These are phyloP conservation scores for Claviceps pazoutovae DNA, from an alignment of 2,329 filamentous ascomycete genomes.

Conservation along the genomic window DNA sequence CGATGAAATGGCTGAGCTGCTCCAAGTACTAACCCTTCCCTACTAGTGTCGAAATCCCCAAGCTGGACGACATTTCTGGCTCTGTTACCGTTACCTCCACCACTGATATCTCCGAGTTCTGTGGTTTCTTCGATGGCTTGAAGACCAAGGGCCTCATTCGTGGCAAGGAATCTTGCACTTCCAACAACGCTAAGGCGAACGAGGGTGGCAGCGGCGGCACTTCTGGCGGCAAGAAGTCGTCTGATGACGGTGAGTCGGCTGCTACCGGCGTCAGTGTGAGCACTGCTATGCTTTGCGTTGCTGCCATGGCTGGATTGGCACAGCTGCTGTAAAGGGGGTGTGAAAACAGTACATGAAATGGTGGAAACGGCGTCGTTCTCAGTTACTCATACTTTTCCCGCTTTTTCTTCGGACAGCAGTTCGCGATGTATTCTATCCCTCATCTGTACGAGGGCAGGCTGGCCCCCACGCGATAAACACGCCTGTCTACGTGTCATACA, in stretches of 20 bases:
- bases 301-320: slow-evolving; percentile 31
- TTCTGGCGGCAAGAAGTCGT: slow-evolving; percentile 12
- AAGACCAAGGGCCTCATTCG: slow-evolving; percentile 25
- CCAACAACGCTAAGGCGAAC: slow-evolving; percentile 39
- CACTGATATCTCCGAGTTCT: slow-evolving; percentile 43
- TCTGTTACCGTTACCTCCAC: slow-evolving; percentile 57
- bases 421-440: slow-evolving; percentile 19
- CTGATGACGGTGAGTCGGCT: slow-evolving; percentile 25
- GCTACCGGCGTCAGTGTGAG: slow-evolving; percentile 32
- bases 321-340: slow-evolving; percentile 34
- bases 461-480: slow-evolving; percentile 11
- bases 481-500: slow-evolving; percentile 13
- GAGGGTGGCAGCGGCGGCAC: slow-evolving; percentile 23
- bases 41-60: slow-evolving; percentile 55
- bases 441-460: slow-evolving; percentile 13
- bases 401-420: slow-evolving; percentile 22
- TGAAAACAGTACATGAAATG: slow-evolving; percentile 14
- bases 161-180: slow-evolving; percentile 33
- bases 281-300: slow-evolving; percentile 32
- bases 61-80: slow-evolving; percentile 54
- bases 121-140: slow-evolving; percentile 32
- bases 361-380: slow-evolving; percentile 23
- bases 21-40: not conserved
- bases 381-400: slow-evolving; percentile 19
- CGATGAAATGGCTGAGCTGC: not conserved